Evolutionary conservation across 192 early-diverging fungal genomes (phyloP).

Genomic region (Linderina pennispora): DNA sequence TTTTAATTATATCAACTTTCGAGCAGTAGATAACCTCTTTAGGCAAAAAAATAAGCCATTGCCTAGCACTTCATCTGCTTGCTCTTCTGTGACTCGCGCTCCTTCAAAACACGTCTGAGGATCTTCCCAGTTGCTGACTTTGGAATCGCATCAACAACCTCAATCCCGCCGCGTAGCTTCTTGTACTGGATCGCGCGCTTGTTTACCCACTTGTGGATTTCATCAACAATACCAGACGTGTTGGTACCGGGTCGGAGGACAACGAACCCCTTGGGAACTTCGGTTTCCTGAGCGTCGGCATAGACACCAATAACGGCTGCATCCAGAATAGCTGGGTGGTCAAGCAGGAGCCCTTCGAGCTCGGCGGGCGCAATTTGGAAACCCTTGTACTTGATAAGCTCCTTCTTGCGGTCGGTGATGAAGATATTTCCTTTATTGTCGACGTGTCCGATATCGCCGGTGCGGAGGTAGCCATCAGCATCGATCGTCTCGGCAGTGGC

Average conservation of each 20-base stretch:
- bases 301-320: conserved; percentile 53
- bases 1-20: no score
- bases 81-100: no score
- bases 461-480: conserved; percentile 67
- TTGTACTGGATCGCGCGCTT: not conserved
- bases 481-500: conserved; percentile 61
- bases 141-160: not conserved
- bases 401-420: conserved; percentile 63
- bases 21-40: no score
- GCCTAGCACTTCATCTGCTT: no score
- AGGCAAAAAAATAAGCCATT: no score
- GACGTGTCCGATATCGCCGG: conserved; percentile 60
- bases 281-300: conserved; percentile 44
- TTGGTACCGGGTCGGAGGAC: not conserved
- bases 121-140: not conserved
- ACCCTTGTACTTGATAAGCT: conserved; percentile 85
- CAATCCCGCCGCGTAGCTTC: not conserved
- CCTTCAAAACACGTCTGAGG: no score
- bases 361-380: conserved; percentile 70
- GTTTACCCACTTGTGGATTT: not conserved
- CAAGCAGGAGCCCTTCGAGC: conserved; percentile 59
- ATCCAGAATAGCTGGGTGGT: conserved; percentile 54
- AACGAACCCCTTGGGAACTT: not conserved
- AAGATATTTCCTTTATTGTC: conserved; percentile 52
- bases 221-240: not conserved